These are phyloP conservation scores for Syzygium jambos DNA, from an alignment of 345 rosid species.

Conservation along the genomic window DNA sequence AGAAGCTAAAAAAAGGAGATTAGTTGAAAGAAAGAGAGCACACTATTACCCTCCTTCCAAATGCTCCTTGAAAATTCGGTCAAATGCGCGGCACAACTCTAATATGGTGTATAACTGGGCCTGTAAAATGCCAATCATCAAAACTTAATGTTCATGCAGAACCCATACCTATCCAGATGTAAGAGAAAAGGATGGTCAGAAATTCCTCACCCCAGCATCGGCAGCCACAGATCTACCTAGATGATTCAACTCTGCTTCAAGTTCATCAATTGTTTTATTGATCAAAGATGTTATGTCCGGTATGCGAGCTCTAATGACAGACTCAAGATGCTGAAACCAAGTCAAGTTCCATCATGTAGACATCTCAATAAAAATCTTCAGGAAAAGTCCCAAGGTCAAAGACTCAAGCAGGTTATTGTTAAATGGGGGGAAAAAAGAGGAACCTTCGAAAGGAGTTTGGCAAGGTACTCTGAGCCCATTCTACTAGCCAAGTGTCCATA, in stretches of 20 bases:
- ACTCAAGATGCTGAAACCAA: constrained; percentile 51
- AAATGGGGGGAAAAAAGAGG: neutral
- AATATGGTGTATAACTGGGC: constrained; percentile 62
- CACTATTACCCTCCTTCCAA: constrained; percentile 64
- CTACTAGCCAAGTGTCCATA: constrained; percentile 54
- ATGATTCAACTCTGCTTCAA: constrained; percentile 60
- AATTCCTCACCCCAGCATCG: constrained; percentile 54
- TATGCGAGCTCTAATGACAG: constrained; percentile 53
- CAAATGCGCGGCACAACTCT: constrained; percentile 69
- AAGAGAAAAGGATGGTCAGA: neutral
- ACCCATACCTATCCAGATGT: neutral
- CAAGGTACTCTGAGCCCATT: constrained; percentile 79
- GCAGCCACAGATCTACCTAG: constrained; percentile 62
- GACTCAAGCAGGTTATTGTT: neutral
- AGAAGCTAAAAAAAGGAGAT: neutral
- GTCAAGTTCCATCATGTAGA: neutral
- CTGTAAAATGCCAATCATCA: constrained; percentile 13
- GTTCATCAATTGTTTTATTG: constrained; percentile 63
- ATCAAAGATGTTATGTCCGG: constrained; percentile 56
- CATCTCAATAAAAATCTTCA: neutral
- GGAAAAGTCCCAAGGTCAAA: neutral
- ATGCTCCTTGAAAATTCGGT: constrained; percentile 64
- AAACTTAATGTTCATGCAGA: neutral
- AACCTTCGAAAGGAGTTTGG: constrained; percentile 70
- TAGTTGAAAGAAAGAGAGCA: neutral